Percentiles rank a stretch among this genome's conserved stretches.
These are phyloP conservation scores for Byssochlamys sp. DNA, from an alignment of 2,329 filamentous ascomycete genomes.

Conservation along the genomic window DNA sequence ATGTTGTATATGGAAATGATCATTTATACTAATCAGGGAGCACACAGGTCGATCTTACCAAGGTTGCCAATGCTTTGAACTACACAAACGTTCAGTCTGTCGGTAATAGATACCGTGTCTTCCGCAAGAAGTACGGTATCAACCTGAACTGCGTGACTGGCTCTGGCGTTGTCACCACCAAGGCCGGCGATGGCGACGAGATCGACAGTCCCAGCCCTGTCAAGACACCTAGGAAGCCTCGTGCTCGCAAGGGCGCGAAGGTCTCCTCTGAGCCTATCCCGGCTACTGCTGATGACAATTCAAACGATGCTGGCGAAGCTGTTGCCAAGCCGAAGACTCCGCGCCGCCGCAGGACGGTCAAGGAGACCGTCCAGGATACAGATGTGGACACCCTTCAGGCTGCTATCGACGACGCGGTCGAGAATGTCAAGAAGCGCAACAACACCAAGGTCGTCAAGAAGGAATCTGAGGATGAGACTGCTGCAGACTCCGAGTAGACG, in stretches of 20 bases:
- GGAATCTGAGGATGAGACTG: neutral
- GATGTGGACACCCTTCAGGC: neutral
- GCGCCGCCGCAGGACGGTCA: neutral
- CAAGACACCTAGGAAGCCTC: conserved; percentile 2
- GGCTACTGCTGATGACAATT: conserved; percentile 3
- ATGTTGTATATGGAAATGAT: too few relatives aligned
- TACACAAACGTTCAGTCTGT: conserved; percentile 20
- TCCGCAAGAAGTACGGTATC: conserved; percentile 19
- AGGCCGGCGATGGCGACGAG: neutral
- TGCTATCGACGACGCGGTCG: neutral
- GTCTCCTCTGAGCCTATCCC: conserved; percentile 11
- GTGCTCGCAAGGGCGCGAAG: conserved; percentile 12
- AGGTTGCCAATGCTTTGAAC: conserved; percentile 14
- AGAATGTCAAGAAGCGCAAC: neutral
- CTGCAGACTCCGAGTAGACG: neutral
- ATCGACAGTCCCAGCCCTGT: neutral
- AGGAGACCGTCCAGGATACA: neutral
- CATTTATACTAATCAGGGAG: neutral
- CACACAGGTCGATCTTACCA: conserved; percentile 17
- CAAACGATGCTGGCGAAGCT: neutral
- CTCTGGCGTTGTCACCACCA: neutral
- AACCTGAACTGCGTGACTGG: conserved; percentile 8
- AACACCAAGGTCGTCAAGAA: neutral
- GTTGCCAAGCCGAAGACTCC: neutral
- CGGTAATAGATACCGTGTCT: conserved; percentile 16